Conservation (phyloP, 2,329 filamentous ascomycete genomes). For the Claviceps humidiphila region DNA sequence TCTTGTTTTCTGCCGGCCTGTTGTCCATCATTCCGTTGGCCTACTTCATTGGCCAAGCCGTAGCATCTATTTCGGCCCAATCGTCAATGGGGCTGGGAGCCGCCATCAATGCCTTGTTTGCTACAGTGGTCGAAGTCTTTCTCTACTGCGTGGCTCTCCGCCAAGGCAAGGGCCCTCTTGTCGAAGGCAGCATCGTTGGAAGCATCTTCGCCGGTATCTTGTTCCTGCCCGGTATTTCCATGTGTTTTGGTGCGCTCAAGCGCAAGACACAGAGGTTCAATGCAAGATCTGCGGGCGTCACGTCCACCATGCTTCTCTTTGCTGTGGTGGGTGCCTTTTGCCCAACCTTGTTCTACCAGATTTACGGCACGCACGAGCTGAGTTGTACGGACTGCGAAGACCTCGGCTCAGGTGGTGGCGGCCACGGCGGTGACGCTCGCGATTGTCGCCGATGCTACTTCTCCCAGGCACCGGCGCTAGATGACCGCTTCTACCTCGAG, state of each 20-base stretch:
- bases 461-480: constrained; percentile 68
- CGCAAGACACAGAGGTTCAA: constrained; percentile 98
- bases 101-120: constrained; percentile 96
- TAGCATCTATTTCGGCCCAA: constrained; percentile 95
- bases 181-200: constrained; percentile 93
- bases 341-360: constrained; percentile 94
- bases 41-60: constrained; percentile 97
- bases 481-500: constrained; percentile 79
- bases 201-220: constrained; percentile 96
- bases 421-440: constrained; percentile 27
- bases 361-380: constrained; percentile 93
- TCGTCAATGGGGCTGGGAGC: constrained; percentile 97
- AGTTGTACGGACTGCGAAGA: constrained; percentile 61
- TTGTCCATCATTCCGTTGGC: constrained; percentile 91
- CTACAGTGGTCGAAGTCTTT: constrained; percentile 93
- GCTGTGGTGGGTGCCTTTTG: constrained; percentile 91
- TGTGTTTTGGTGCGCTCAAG: constrained; percentile 97
- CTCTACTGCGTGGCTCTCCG: constrained; percentile 89
- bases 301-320: constrained; percentile 94
- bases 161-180: constrained; percentile 82
- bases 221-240: constrained; percentile 86
- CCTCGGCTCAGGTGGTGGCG: constrained; percentile 19
- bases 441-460: constrained; percentile 94
- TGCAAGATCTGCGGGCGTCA: constrained; percentile 87
- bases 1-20: constrained; percentile 73